These are phyloP conservation scores for Glutinoglossum americanum DNA, from an alignment of 495 filamentous ascomycete genomes.

Conservation along the genomic window DNA sequence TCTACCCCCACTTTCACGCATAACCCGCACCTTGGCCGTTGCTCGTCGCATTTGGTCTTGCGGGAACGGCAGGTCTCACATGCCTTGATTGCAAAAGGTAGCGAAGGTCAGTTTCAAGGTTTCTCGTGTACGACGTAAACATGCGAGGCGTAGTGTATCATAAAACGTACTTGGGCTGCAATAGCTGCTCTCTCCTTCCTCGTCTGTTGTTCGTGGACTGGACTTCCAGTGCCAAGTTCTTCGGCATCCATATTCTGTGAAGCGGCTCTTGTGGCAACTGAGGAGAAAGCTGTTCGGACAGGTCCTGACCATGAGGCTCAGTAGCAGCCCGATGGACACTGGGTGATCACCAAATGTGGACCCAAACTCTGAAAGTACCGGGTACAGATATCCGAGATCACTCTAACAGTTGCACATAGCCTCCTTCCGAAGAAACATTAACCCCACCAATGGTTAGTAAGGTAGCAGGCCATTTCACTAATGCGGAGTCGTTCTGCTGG, in stretches of 20 bases:
- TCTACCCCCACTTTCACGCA: slow-evolving; percentile 12
- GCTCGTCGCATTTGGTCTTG: slow-evolving; percentile 6
- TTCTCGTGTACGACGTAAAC: not conserved
- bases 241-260: not conserved
- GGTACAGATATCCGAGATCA: too few species aligned
- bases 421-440: too few species aligned
- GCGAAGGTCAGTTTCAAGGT: not conserved
- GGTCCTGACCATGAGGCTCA: not conserved
- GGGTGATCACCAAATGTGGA: not conserved
- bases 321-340: not conserved
- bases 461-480: too few species aligned
- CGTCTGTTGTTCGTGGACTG: slow-evolving; percentile 1
- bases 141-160: not conserved
- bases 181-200: slow-evolving; percentile 27
- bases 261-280: not conserved
- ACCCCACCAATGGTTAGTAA: too few species aligned
- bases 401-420: too few species aligned
- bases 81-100: slow-evolving; percentile 1
- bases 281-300: not conserved
- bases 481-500: too few species aligned
- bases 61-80: slow-evolving; percentile 5
- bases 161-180: slow-evolving; percentile 22
- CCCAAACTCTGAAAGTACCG: not conserved
- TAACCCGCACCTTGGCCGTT: slow-evolving; percentile 3
- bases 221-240: not conserved